Percentiles rank a stretch among this genome's conserved stretches.
Conservation (phyloP, 1,139 yeast species). For the Diutina sp. region DNA sequence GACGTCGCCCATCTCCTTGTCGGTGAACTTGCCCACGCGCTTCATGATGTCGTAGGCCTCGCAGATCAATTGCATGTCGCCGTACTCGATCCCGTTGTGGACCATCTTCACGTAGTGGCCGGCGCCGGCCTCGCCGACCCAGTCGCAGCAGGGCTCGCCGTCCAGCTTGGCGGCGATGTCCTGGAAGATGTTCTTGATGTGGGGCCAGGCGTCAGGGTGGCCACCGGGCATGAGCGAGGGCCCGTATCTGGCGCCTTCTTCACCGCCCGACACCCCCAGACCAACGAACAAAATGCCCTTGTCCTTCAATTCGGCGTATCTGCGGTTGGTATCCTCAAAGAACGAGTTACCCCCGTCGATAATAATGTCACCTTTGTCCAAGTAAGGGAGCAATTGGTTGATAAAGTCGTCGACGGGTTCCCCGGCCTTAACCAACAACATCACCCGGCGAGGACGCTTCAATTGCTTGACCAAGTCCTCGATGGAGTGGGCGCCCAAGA, state of each 20-base stretch:
- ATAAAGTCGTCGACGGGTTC: conserved; percentile 87
- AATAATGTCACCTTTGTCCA: conserved; percentile 96
- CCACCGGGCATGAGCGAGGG: conserved; percentile 99
- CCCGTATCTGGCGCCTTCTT: conserved; percentile 99
- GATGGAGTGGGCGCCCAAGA: conserved; percentile 90
- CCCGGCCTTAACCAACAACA: conserved; percentile 95
- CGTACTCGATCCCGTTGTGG: conserved; percentile 99
- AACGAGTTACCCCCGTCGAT: conserved; percentile 99
- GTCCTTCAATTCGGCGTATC: conserved; percentile 76
- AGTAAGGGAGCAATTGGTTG: conserved; percentile 73
- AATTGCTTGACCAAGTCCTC: conserved; percentile 76
- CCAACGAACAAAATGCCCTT: conserved; percentile 93
- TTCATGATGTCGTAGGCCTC: conserved; percentile 96
- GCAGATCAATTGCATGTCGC: conserved; percentile 98
- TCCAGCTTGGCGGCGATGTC: conserved; percentile 91
- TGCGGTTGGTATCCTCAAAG: conserved; percentile 97
- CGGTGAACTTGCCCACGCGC: conserved; percentile 82
- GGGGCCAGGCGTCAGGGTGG: conserved; percentile 96
- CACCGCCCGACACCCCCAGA: conserved; percentile 99
- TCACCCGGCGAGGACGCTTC: conserved; percentile 95
- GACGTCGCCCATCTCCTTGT: conserved; percentile 90
- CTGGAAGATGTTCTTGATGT: conserved; percentile 93
- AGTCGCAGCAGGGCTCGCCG: conserved; percentile 99
- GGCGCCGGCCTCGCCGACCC: conserved; percentile 99
- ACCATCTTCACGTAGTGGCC: conserved; percentile 99